Conservation (phyloP, 2,329 filamentous ascomycete genomes). For the Emericellopsis cladophorae region DNA sequence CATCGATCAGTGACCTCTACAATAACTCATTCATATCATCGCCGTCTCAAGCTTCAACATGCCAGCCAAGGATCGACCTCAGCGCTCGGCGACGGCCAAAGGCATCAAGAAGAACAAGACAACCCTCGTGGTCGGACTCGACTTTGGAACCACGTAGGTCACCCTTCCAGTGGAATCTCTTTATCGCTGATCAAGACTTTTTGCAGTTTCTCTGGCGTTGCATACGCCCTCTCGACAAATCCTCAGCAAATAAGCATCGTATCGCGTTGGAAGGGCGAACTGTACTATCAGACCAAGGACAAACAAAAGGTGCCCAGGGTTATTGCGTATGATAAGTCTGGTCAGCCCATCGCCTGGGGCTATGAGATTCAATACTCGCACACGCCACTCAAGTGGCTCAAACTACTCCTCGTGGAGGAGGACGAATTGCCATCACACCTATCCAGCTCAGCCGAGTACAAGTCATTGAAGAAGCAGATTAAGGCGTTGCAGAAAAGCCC, state of each 20-base stretch:
- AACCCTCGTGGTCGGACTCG: slow-evolving; percentile 17
- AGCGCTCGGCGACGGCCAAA: no score
- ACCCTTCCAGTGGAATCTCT: background rate
- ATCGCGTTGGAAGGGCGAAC: slow-evolving; percentile 5
- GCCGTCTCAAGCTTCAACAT: no score
- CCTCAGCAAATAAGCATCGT: slow-evolving; percentile 8
- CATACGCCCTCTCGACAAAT: slow-evolving; percentile 12
- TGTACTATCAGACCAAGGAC: slow-evolving; percentile 5
- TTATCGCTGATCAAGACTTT: background rate
- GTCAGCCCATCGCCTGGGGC: slow-evolving; percentile 7
- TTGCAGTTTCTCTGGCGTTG: slow-evolving; percentile 15
- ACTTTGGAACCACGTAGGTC: slow-evolving; percentile 23
- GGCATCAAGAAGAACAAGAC: background rate
- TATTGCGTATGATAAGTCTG: slow-evolving; percentile 4
- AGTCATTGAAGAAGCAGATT: slow-evolving; percentile 6
- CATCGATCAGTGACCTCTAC: no score
- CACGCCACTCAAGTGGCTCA: slow-evolving; percentile 16
- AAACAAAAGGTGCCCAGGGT: slow-evolving; percentile 9
- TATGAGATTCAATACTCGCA: slow-evolving; percentile 5
- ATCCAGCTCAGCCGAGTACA: slow-evolving; percentile 2
- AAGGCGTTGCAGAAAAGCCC: slow-evolving; percentile 7
- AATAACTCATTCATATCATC: no score
- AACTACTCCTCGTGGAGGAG: slow-evolving; percentile 14
- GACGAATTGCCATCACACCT: slow-evolving; percentile 10
- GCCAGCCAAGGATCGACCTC: no score